Evolutionary conservation across 345 rosid genomes (phyloP), one percentile per base, ranked within the genome.

Genomic region (Angophora floribunda): DNA sequence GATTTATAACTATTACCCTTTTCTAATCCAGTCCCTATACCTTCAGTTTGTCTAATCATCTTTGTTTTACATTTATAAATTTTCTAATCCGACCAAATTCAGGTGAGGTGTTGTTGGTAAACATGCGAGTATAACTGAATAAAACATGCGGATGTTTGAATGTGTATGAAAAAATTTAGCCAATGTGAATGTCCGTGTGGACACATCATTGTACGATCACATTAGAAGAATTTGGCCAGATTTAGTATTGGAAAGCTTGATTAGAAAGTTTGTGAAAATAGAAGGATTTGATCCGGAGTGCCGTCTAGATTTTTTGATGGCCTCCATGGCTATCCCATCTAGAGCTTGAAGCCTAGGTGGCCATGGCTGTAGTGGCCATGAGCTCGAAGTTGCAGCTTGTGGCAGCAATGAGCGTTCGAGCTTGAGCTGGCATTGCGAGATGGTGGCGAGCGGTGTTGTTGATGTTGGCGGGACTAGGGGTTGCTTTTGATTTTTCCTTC

Each of bases 151-250:
- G 24, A 70, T 32, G 45, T 45, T 6, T 15, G 12, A 45, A 67
- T n/a, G 80, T 9, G 7, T 8, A 70, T 0, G 13, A 7, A 36
- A 70, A 70, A 70, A 17, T 70, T 70, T 70, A 70, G 47, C 24
- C 13, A 32, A 16, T 36, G 21, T 2, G 4, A 70, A 16, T 0
- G 13, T 0, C 13, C 0, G 0, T 70, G 45, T 0, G 24, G 24
- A 70, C 80, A 16, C 5, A 3, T 67, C 5, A 45, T 32, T 4
- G 6, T 16, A 16, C 22, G 0, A 6, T 67, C 32, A 32, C 1
- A 1, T 67, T 32, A 67, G 45, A 32, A 14, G 12, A 24, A 67
- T 32, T 67, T 32, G 45, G 7, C 6, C 6, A 9, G 9, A 32
- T 32, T 67, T 3, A 32, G 10, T 32, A 32, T 32, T 16, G 45